A percentile compares a stretch with the other conserved stretches of the same genome.
Conservation (phyloP, 1,139 yeast genomes). For the Yamadazyma dendronema region DNA sequence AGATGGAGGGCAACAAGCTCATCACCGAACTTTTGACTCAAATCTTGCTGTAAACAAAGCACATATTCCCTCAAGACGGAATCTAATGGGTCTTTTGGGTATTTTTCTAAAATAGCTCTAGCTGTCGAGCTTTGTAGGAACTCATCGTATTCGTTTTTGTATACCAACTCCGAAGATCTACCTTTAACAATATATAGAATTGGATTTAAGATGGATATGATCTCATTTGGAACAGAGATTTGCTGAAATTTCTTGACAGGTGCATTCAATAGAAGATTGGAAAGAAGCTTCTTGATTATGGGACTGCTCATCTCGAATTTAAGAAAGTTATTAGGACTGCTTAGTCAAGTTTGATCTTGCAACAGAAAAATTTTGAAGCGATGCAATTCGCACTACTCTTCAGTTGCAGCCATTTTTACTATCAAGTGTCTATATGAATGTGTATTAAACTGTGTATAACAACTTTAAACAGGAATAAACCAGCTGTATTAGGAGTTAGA, state of each 20-base stretch:
- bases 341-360: not conserved
- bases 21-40: slow-evolving; percentile 14
- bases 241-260: slow-evolving; percentile 7
- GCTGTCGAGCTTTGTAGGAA: slow-evolving; percentile 15
- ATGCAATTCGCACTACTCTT: not conserved
- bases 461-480: too few species aligned
- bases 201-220: slow-evolving; percentile 9
- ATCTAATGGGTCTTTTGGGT: slow-evolving; percentile 21
- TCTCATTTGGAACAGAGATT: slow-evolving; percentile 2
- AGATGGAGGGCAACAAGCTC: slow-evolving; percentile 21
- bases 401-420: too few species aligned
- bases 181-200: slow-evolving; percentile 21
- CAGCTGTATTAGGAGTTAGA: slow-evolving; percentile 6
- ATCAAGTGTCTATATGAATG: too few species aligned
- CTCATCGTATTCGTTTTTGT: slow-evolving; percentile 15
- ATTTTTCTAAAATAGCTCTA: slow-evolving; percentile 15
- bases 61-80: slow-evolving; percentile 22
- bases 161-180: slow-evolving; percentile 22
- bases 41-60: slow-evolving; percentile 14
- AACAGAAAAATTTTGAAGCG: slow-evolving; percentile 2
- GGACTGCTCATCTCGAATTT: slow-evolving; percentile 9
- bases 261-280: slow-evolving; percentile 15
- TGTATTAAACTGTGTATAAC: too few species aligned
- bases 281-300: slow-evolving; percentile 8
- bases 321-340: not conserved